These are phyloP conservation scores for Trichocladium uniseriatum DNA, from an alignment of 495 filamentous ascomycete genomes.

Conservation along the genomic window DNA sequence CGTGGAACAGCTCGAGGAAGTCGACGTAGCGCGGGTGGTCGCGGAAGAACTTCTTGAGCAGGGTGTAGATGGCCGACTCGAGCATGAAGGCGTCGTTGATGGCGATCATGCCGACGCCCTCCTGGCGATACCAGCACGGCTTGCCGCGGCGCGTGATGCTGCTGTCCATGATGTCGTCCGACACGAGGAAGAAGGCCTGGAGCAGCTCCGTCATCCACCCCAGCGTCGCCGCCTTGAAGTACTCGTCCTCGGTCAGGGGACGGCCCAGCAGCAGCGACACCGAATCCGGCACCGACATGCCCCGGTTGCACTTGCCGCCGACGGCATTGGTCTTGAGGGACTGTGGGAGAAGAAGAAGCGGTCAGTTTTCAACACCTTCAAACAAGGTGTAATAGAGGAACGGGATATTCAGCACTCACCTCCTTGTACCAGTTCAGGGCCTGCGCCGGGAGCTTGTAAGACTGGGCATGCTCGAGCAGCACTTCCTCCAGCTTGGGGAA, in stretches of 20 bases:
- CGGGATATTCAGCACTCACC: constrained; percentile 38
- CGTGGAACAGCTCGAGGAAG: constrained; percentile 91
- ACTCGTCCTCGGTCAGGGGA: constrained; percentile 66
- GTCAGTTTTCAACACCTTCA: constrained; percentile 8
- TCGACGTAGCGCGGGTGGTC: constrained; percentile 78
- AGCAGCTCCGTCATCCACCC: constrained; percentile 97
- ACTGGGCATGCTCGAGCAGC: constrained; percentile 60
- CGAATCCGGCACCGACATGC: constrained; percentile 94
- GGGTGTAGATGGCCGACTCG: constrained; percentile 77
- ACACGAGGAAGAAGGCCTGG: constrained; percentile 97
- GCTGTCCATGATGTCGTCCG: constrained; percentile 96
- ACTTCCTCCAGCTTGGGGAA: constrained; percentile 75
- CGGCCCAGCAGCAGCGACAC: constrained; percentile 65
- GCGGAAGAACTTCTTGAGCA: constrained; percentile 89
- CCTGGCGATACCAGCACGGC: constrained; percentile 90
- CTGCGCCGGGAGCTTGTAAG: constrained; percentile 72
- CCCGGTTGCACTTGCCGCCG: constrained; percentile 96
- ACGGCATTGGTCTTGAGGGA: constrained; percentile 72
- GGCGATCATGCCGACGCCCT: constrained; percentile 82
- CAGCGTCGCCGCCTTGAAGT: constrained; percentile 72
- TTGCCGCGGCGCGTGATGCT: constrained; percentile 86
- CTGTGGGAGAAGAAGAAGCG: constrained; percentile 46
- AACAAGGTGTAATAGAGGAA: too few species aligned
- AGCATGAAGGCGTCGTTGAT: constrained; percentile 99
- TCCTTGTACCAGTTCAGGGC: constrained; percentile 81